A percentile compares a stretch with the other conserved stretches of the same genome.
Conservation (phyloP, 2,329 filamentous ascomycete species). For the Calycina herbarum region DNA sequence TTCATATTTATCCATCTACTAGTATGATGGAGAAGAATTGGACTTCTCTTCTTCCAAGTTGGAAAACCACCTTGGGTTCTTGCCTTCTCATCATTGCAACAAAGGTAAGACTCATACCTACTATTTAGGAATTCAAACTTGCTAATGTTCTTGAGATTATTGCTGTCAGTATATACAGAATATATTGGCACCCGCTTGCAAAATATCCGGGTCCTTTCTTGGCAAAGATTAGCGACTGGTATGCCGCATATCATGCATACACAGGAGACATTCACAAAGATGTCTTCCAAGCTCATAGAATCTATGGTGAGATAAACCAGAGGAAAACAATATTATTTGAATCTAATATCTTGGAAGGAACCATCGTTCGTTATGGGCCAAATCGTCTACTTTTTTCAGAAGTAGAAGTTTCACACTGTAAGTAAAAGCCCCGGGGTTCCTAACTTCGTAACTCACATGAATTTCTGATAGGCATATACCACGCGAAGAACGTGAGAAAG, state of each 20-base stretch:
- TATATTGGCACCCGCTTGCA: constrained; percentile 27
- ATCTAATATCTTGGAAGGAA: neutral
- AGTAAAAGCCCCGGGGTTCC: neutral
- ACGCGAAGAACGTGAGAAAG: neutral
- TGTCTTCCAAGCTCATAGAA: constrained; percentile 34
- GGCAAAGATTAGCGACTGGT: constrained; percentile 30
- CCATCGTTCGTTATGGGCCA: constrained; percentile 26
- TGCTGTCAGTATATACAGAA: constrained; percentile 3
- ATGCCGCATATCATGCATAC: constrained; percentile 37
- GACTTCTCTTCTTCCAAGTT: neutral
- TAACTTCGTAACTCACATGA: constrained; percentile 41
- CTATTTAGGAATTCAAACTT: too few relatives aligned
- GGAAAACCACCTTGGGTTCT: too few relatives aligned
- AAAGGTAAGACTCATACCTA: too few relatives aligned
- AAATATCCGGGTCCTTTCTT: constrained; percentile 34
- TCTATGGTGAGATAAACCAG: neutral
- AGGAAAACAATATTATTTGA: neutral
- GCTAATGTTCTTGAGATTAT: too few relatives aligned
- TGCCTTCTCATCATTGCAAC: too few relatives aligned
- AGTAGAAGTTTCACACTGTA: neutral
- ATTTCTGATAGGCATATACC: constrained; percentile 23
- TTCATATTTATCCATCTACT: too few relatives aligned
- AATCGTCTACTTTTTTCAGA: constrained; percentile 16
- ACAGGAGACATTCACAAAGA: constrained; percentile 38
- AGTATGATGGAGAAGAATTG: neutral